These are phyloP conservation scores for Herpotrichia juniperi DNA, from an alignment of 2,329 filamentous ascomycete genomes.

Conservation along the genomic window DNA sequence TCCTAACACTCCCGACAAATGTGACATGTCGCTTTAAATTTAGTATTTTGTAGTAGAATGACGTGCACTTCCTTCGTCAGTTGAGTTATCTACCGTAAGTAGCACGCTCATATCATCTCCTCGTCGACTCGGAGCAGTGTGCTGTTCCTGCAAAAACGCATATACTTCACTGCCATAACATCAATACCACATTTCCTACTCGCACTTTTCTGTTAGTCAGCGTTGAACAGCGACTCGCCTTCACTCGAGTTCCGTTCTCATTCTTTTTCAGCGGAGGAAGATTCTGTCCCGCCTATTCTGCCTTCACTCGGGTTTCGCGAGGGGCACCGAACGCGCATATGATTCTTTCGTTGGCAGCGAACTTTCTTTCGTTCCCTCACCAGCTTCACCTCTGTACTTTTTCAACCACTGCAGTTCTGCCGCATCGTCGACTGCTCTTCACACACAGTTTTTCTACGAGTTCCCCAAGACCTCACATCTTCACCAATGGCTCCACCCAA, in stretches of 20 bases:
- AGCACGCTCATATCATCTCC: no score
- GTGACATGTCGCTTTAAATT: no score
- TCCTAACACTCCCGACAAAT: no score
- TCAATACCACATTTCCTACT: not conserved
- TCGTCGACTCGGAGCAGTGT: no score
- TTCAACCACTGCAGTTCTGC: not conserved
- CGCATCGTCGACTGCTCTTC: not conserved
- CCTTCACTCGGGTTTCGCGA: not conserved
- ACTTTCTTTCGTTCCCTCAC: not conserved
- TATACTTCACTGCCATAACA: not conserved
- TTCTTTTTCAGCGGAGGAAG: no score
- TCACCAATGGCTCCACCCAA: constrained; percentile 33
- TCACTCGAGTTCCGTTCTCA: not conserved
- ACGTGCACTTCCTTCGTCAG: no score
- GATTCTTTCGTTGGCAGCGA: not conserved
- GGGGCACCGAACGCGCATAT: no score
- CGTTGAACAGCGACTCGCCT: not conserved
- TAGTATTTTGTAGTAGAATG: no score
- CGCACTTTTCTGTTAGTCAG: no score
- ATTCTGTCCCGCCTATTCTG: not conserved
- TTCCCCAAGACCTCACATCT: not conserved
- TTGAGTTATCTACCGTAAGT: no score
- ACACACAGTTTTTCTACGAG: constrained; percentile 1
- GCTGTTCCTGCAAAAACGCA: no score
- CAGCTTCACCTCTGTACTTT: not conserved